Percentiles rank a stretch among this genome's conserved stretches.
phyloP scores from a whole-genome alignment of 495 filamentous ascomycete genomes.

The Talaromyces adpressus region DNA sequence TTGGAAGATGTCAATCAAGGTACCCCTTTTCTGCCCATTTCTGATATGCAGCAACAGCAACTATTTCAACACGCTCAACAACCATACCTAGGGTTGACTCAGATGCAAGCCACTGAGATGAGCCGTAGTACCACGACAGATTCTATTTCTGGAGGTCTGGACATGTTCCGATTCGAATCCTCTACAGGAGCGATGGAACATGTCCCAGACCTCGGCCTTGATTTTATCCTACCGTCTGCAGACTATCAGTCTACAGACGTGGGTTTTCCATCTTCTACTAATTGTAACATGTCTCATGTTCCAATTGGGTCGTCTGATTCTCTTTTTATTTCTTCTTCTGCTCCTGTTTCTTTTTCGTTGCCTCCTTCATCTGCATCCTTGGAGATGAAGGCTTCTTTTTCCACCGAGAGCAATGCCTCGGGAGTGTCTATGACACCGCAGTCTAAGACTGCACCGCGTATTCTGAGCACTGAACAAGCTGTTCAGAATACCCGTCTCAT shows the following conservation, averaged over 20 bases:
- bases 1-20: conserved; percentile 24
- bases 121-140: conserved; percentile 38
- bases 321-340: conserved; percentile 28
- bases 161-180: conserved; percentile 37
- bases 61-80: conserved; percentile 13
- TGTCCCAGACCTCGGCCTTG: conserved; percentile 21
- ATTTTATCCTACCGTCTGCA: conserved; percentile 25
- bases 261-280: conserved; percentile 16
- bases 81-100: conserved; percentile 11
- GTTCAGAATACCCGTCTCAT: conserved; percentile 37
- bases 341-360: conserved; percentile 11
- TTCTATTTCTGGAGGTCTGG: conserved; percentile 36
- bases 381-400: conserved; percentile 31
- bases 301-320: conserved; percentile 23
- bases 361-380: conserved; percentile 15
- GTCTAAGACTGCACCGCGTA: conserved; percentile 33
- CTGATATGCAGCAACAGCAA: conserved; percentile 8
- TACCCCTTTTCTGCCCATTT: conserved; percentile 24
- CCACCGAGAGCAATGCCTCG: conserved; percentile 26
- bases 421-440: conserved; percentile 16
- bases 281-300: conserved; percentile 22
- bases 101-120: conserved; percentile 31
- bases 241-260: conserved; percentile 15
- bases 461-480: conserved; percentile 32
- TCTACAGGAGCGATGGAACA: conserved; percentile 25